A percentile compares a stretch with the other conserved stretches of the same genome.
These are phyloP conservation scores for Apiospora marii DNA, from an alignment of 2,329 filamentous ascomycete species.

Conservation along the genomic window DNA sequence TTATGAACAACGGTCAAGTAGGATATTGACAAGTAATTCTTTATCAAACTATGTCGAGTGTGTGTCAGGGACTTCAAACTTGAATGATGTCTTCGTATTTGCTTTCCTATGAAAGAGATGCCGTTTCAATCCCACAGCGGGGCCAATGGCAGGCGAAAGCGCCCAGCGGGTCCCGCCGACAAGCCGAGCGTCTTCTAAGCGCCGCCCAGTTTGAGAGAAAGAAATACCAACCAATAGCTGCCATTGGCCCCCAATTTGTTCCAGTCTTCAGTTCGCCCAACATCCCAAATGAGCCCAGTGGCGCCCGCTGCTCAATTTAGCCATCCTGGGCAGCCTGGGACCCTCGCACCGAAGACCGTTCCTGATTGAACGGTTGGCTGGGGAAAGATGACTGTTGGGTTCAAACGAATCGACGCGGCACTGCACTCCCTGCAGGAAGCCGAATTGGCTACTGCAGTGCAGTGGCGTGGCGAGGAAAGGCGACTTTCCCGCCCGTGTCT, in stretches of 20 bases:
- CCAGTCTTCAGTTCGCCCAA: slow-evolving; percentile 1
- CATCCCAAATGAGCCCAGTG: slow-evolving; percentile 14
- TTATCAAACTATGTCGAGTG: neutral
- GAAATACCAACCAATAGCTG: slow-evolving; percentile 4
- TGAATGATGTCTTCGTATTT: neutral
- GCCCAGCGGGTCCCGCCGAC: slow-evolving; percentile 9
- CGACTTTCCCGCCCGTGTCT: neutral
- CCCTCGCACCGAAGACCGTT: neutral
- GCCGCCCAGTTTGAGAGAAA: slow-evolving; percentile 17
- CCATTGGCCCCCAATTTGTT: slow-evolving; percentile 6
- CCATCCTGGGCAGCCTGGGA: slow-evolving; percentile 12
- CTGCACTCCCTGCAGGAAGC: slow-evolving; percentile 8
- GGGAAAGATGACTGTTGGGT: slow-evolving; percentile 4
- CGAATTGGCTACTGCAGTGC: neutral
- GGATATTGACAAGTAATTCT: neutral
- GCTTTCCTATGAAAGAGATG: neutral
- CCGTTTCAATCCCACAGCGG: neutral
- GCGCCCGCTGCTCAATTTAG: slow-evolving; percentile 12
- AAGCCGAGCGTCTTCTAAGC: slow-evolving; percentile 28
- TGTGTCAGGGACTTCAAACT: neutral
- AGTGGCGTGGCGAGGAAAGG: neutral
- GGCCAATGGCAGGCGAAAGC: slow-evolving; percentile 7
- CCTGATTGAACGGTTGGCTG: slow-evolving; percentile 10
- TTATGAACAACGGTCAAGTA: no score
- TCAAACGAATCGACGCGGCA: slow-evolving; percentile 3